Evolutionary conservation across 257 asterid species (phyloP), one percentile per base, ranked within the genome.

Genomic region (Fraxinus quadrangulata): DNA sequence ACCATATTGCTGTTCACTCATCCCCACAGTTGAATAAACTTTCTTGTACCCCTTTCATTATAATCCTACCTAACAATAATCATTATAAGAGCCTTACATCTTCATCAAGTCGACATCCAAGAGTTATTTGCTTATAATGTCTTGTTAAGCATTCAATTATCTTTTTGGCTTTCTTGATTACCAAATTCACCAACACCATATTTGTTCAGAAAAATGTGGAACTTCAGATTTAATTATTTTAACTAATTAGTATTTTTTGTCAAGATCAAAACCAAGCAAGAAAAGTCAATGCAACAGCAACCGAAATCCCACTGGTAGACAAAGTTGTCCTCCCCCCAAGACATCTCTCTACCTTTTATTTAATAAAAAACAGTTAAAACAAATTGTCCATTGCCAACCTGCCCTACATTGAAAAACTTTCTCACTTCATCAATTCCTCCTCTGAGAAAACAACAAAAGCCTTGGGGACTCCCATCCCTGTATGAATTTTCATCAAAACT

Each of bases 321-420:
- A 86, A 86, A 80, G 81, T 77, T 75, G 81, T 82, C 89, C 89
- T 79, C 78, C 85, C 82, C 77, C 81, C 84, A 78, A 82, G 86
- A 83, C 81, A 84, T 77, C 81, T 77, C 83, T 81, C 86, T 39
- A 69, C 79, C 83, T 68, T 80, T 75, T 9, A 71, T 71, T 71
- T 71, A 19, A 71, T 28, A 1, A 42, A 80, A 71, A 74, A 70
- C 34, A 81, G 36, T 26, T 79, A 42, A 78, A 42, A 72, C 70
- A 70, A 45, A 67, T 67, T 73, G 84, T 85, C 88, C 83, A 80
- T 81, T 70, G 87, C 90, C 88, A 90, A 87, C 89, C 93, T 89
- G 91, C 84, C 89, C 86, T 76, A 76, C 82, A 75, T 85, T 81
- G 80, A 79, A 84, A 86, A 74, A 14, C 78, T 79, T 39, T 84